A percentile compares a stretch with the other conserved stretches of the same genome.
Evolutionary conservation across 805 yeast genomes (phyloP).

Genomic region (Candida gorgasii): DNA sequence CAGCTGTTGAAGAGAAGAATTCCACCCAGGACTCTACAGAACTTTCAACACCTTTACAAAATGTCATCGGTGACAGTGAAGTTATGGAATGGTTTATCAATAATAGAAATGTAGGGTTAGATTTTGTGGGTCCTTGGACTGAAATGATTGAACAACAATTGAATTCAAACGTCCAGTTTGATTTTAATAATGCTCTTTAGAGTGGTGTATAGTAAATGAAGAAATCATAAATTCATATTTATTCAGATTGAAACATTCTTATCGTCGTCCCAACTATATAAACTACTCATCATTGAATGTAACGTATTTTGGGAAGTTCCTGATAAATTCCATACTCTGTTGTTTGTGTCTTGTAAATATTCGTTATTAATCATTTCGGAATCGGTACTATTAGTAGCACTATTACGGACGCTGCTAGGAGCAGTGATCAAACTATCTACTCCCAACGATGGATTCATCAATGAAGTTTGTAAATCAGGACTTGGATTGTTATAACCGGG

Average conservation of each 20-base stretch:
- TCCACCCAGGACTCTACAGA: conserved; percentile 1
- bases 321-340: conserved; percentile 15
- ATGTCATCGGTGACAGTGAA: conserved; percentile 37
- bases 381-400: too few relatives aligned
- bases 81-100: conserved; percentile 47
- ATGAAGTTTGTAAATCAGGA: conserved; percentile 1
- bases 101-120: conserved; percentile 41
- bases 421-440: not conserved
- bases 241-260: conserved; percentile 7
- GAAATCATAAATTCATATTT: too few relatives aligned
- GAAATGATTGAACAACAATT: conserved; percentile 74
- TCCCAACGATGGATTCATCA: not conserved
- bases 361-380: conserved; percentile 4
- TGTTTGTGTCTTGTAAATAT: conserved; percentile 14
- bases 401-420: too few relatives aligned
- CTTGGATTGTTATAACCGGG: not conserved
- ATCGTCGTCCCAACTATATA: conserved; percentile 29
- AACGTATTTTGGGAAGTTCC: conserved; percentile 17
- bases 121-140: conserved; percentile 72
- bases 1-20: not conserved
- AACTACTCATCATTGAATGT: conserved; percentile 22
- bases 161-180: conserved; percentile 33
- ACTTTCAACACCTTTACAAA: conserved; percentile 19
- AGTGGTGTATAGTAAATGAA: too few relatives aligned
- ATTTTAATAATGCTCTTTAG: conserved; percentile 23